Evolutionary conservation across 768 basidiomycete genomes (phyloP), one percentile per base, ranked within the genome.

Genomic region (Tubosaeta sp.): DNA sequence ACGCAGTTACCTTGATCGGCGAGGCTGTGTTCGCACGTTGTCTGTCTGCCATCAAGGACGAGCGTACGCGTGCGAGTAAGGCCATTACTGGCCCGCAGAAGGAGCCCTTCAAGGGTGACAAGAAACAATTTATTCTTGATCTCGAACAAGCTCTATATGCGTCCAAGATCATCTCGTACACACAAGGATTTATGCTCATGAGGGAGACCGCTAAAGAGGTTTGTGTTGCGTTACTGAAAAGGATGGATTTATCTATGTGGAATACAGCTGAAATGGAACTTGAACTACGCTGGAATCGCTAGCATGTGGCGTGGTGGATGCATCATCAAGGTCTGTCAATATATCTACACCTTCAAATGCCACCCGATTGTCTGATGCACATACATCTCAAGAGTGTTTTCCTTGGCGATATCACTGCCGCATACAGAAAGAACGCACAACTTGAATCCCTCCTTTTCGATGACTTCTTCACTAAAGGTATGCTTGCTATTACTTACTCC

Each of bases 111-210:
- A 84, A 84, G 55, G 96, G 95, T 54, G 93, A 97, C 83, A 98
- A 97, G 80, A 79, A 94, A 69, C 88, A 94, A 66, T 99, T 99
- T 76, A 96, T 99, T 69, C 90, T 96, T 67, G 96, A 99, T 72
- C 87, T 99, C 56, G 96, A 98, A 74, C 96, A 98, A 71, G 96
- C 95, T 43, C 80, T 99, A 52, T 99, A 99, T 74, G 96, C 95
- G 45, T 96, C 94, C 62, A 99, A 99, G 81, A 94, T 99, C 71
- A 95, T 97, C 64, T 98, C 95, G 27, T 99, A 99, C 79, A 91
- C 95, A 5, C 96, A 99, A 74, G 96, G 96, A 59, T 99, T 98
- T 80, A 95, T 99, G 84, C 83, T 99, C 65, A 96, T 99, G 94
- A 81, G 96, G 59, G 89, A 97, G 73, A 94, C 94, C 44, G 96